phyloP scores from a whole-genome alignment of 805 yeast genomes.

The Millerozyma miso region DNA sequence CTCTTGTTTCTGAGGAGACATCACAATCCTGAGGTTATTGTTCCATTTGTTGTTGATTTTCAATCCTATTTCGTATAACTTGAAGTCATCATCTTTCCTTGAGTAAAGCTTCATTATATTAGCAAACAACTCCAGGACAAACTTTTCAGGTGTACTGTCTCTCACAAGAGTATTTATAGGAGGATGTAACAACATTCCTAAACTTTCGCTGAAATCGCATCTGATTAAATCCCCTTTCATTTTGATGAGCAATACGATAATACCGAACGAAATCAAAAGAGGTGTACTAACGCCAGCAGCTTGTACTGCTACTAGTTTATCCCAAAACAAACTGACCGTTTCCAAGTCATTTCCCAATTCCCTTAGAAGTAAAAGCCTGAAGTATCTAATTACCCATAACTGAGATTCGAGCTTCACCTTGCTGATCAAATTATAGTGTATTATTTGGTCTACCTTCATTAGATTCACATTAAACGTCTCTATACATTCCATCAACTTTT shows the following conservation, averaged over 20 bases:
- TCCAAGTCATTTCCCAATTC: slow-evolving; percentile 42
- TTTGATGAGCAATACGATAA: slow-evolving; percentile 41
- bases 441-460: slow-evolving; percentile 47
- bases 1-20: slow-evolving; percentile 20
- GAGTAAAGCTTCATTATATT: slow-evolving; percentile 32
- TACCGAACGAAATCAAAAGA: slow-evolving; percentile 37
- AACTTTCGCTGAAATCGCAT: slow-evolving; percentile 50
- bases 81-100: slow-evolving; percentile 31
- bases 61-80: slow-evolving; percentile 37
- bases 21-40: slow-evolving; percentile 28
- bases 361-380: slow-evolving; percentile 42
- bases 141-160: slow-evolving; percentile 10
- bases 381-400: slow-evolving; percentile 53
- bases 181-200: slow-evolving; percentile 47
- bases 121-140: slow-evolving; percentile 24
- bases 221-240: slow-evolving; percentile 40
- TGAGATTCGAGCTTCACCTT: slow-evolving; percentile 46
- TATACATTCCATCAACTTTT: slow-evolving; percentile 41
- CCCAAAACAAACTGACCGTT: slow-evolving; percentile 43
- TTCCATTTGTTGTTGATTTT: slow-evolving; percentile 38
- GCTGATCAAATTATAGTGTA: slow-evolving; percentile 41
- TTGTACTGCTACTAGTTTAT: slow-evolving; percentile 36
- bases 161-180: slow-evolving; percentile 29
- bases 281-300: slow-evolving; percentile 18
- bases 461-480: slow-evolving; percentile 44